Conservation (phyloP, 2,329 filamentous ascomycete species). For the Drechslerella stenobrocha region DNA sequence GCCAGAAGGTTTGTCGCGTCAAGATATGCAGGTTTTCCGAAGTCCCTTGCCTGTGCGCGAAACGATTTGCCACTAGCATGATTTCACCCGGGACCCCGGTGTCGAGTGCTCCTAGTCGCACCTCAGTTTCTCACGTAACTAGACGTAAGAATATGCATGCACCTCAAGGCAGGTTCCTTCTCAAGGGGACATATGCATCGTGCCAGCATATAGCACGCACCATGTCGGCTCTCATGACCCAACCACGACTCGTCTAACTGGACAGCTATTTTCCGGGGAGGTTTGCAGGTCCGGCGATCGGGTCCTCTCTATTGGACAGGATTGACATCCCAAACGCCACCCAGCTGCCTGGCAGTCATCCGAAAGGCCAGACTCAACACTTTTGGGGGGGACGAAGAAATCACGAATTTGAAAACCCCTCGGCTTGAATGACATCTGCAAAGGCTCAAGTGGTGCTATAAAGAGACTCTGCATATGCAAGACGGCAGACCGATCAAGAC, state of each 20-base stretch:
- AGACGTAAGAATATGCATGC: too few species aligned
- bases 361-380: neutral
- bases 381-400: neutral
- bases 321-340: neutral
- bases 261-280: neutral
- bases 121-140: too few species aligned
- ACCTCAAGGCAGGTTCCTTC: too few species aligned
- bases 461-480: slow-evolving; percentile 10
- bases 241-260: neutral
- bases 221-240: neutral
- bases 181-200: too few species aligned
- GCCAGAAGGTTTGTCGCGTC: too few species aligned
- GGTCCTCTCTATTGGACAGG: neutral
- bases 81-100: too few species aligned
- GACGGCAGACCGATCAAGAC: too few species aligned
- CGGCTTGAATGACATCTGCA: slow-evolving; percentile 1
- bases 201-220: too few species aligned
- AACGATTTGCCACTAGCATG: too few species aligned
- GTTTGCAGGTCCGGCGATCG: neutral
- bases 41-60: too few species aligned
- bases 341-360: neutral
- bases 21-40: too few species aligned
- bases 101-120: too few species aligned
- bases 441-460: neutral
- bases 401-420: slow-evolving; percentile 2